phyloP scores from a whole-genome alignment of 2,329 filamentous ascomycete species.

The Colletotrichum aenigma region DNA sequence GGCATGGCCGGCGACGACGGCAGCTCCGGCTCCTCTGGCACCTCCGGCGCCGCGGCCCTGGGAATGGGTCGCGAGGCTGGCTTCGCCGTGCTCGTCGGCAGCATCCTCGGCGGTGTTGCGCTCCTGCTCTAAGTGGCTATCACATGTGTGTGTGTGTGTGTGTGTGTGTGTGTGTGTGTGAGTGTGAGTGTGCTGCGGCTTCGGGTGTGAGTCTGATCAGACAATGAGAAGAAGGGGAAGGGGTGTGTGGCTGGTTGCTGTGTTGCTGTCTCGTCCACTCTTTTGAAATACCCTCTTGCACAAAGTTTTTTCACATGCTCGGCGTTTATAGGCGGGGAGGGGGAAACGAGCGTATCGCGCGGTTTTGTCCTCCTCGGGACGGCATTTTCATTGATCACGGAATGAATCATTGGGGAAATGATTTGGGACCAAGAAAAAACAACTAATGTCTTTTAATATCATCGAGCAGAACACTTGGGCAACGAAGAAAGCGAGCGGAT shows the following conservation, averaged over 20 bases:
- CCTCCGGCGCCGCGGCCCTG: slow-evolving; percentile 32
- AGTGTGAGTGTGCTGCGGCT: too few relatives aligned
- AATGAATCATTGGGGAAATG: neutral
- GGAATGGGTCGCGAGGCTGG: slow-evolving; percentile 41
- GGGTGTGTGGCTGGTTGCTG: neutral
- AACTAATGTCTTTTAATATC: slow-evolving; percentile 12
- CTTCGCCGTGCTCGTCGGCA: slow-evolving; percentile 39
- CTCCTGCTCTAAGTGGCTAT: slow-evolving; percentile 30
- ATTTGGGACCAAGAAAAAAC: neutral
- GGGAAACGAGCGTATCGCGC: neutral
- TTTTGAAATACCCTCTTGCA: slow-evolving; percentile 14
- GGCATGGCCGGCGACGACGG: slow-evolving; percentile 24
- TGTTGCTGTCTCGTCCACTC: slow-evolving; percentile 13
- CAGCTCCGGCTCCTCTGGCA: slow-evolving; percentile 9
- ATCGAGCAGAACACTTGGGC: neutral
- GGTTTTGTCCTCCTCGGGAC: neutral
- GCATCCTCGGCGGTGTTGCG: slow-evolving; percentile 44
- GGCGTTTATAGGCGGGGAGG: slow-evolving; percentile 5
- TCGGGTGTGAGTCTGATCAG: neutral
- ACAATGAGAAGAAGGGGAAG: neutral
- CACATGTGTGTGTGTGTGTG: neutral
- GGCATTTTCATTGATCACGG: neutral
- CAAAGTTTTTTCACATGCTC: slow-evolving; percentile 16
- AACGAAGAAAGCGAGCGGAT: neutral
- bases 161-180: neutral